Evolutionary conservation across 2,329 filamentous ascomycete genomes (phyloP).

Genomic region (Talaromyces pinophilus): DNA sequence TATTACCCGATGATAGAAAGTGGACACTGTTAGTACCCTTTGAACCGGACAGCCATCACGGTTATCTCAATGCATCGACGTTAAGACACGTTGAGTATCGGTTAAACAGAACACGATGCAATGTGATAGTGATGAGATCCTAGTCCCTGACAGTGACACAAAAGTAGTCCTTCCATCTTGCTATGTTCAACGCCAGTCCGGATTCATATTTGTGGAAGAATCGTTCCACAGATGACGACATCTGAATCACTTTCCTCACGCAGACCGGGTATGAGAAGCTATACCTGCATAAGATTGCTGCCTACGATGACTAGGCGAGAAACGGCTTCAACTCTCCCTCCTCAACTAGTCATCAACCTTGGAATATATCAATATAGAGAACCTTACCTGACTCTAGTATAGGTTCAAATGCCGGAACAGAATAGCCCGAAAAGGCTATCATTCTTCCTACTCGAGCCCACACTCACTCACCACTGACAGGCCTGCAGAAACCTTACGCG

Average conservation of each 20-base stretch:
- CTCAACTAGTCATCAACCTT: neutral
- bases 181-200: neutral
- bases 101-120: neutral
- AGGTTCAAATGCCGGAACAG: neutral
- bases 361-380: neutral
- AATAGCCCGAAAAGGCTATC: neutral
- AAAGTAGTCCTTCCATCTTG: neutral
- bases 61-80: constrained; percentile 7
- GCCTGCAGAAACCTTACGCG: neutral
- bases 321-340: neutral
- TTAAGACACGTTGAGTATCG: constrained; percentile 1
- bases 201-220: neutral
- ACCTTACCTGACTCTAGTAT: neutral
- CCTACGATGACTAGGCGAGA: neutral
- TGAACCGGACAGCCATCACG: neutral
- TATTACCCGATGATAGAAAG: neutral
- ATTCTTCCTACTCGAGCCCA: neutral
- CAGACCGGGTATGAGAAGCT: neutral
- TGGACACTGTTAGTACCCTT: neutral
- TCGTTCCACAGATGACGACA: constrained; percentile 12
- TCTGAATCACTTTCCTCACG: neutral
- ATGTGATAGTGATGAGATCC: constrained; percentile 8
- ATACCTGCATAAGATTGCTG: neutral
- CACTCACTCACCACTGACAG: neutral
- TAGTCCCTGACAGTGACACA: constrained; percentile 16